These are phyloP conservation scores for Cucurbita argyrosperma DNA, from an alignment of 306 rosid genomes.

Conservation along the genomic window DNA sequence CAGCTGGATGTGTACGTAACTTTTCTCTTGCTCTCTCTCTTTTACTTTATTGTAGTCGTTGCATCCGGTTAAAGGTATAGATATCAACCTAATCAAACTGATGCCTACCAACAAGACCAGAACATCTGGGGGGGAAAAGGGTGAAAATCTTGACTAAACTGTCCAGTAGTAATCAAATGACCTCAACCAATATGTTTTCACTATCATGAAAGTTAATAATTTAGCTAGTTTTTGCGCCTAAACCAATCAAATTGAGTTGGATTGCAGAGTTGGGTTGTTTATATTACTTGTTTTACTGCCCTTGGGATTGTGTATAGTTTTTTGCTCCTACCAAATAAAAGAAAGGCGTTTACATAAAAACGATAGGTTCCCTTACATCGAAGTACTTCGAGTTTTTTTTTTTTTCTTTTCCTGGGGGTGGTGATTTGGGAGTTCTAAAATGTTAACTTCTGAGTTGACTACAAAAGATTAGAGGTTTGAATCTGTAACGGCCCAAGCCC, in stretches of 20 bases:
- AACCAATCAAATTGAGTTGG: neutral
- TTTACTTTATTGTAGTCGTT: neutral
- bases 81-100: neutral
- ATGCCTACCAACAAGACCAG: neutral
- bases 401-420: too few species aligned
- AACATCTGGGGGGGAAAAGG: neutral
- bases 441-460: too few species aligned
- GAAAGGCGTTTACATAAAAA: too few species aligned
- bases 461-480: too few species aligned
- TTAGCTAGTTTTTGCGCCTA: neutral
- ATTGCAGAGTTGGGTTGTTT: neutral
- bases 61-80: neutral
- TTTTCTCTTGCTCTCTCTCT: neutral
- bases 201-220: neutral
- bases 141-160: neutral
- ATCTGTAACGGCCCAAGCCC: too few species aligned
- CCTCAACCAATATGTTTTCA: neutral
- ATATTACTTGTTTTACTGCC: neutral
- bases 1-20: conserved; percentile 53
- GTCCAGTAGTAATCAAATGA: neutral
- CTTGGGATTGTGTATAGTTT: neutral
- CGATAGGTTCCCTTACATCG: too few species aligned
- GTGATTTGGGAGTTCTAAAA: too few species aligned
- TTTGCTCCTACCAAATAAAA: too few species aligned
- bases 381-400: too few species aligned